Conservation (phyloP, 1,284 basidiomycete genomes). For the Austropuccinia psidii region DNA sequence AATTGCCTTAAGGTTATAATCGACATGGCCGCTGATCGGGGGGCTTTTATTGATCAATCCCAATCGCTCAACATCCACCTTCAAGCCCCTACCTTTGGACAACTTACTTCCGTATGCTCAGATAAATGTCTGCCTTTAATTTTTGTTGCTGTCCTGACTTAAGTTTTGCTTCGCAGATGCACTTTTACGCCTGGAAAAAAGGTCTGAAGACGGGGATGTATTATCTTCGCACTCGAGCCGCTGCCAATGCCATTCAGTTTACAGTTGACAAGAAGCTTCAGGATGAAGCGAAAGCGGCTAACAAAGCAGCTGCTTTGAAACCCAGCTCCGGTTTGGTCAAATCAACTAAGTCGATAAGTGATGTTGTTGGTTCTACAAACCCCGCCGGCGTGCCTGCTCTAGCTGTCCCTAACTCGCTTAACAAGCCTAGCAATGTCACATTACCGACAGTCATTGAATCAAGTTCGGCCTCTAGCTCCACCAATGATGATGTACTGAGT, state of each 20-base stretch:
- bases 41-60: conserved; percentile 91
- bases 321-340: not conserved
- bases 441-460: not conserved
- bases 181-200: conserved; percentile 99
- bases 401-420: not conserved
- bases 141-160: not conserved
- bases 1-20: conserved; percentile 55
- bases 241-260: conserved; percentile 95
- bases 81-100: conserved; percentile 80
- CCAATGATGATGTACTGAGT: conserved; percentile 53
- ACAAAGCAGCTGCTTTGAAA: conserved; percentile 45
- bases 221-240: conserved; percentile 77
- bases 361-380: conserved; percentile 17
- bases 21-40: conserved; percentile 95
- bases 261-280: conserved; percentile 72
- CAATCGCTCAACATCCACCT: conserved; percentile 83
- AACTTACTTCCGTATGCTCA: conserved; percentile 53
- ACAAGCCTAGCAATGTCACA: not conserved
- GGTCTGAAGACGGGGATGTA: conserved; percentile 98
- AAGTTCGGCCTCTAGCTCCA: conserved; percentile 13
- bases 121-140: not conserved
- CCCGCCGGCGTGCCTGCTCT: not conserved
- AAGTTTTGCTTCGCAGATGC: conserved; percentile 56
- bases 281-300: conserved; percentile 58
- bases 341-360: not conserved